Evolutionary conservation across 1,139 yeast species (phyloP), one percentile per base, ranked within the genome.

Genomic region (Torulaspora globosa): DNA sequence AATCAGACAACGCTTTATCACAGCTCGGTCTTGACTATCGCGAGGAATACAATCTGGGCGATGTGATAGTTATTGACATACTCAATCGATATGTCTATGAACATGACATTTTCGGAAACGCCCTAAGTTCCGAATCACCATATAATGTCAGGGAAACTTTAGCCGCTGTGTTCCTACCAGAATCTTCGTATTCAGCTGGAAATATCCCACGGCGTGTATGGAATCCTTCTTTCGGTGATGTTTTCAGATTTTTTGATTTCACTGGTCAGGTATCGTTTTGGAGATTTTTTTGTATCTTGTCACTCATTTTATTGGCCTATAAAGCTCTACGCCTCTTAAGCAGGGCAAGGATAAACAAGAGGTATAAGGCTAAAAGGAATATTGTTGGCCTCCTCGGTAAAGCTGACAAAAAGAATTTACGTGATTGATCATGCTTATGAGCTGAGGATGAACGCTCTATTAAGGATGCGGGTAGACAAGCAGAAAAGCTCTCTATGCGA

Each of bases 31-130:
- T 82, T 75, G 69, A 70, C 12, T 59, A 70, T 37, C 56, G 72
- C 40, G 60, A 69, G 4, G 53, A 62, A 11, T 73, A 70, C 46
- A 51, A 65, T 11, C 63, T 67, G 3, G 90, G 89, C 5, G 76
- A 75, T 53, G 66, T 69, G 0, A 42, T 75, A 0, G 50, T 76
- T 1, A 54, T 74, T 9, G 70, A 74, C 43, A 61, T 54, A 33
- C 54, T 63, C 50, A 67, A 63, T 28, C 61, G 51, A 1, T 52
- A 56, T 24, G 55, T 57, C 35, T 72, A 71, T 65, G 72, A 70
- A 39, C 54, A 49, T 14, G 70, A 67, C 48, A 45, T 58, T 4
- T 47, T 48, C 16, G 76, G 74, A 1, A 46, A 55, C 3, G 44
- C 47, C 16, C 55, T 72, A 47, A 56, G 49, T 6, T 42, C 53